Conservation (phyloP, 202 grass and related monocot genomes). For the Panicum hallii region DNA sequence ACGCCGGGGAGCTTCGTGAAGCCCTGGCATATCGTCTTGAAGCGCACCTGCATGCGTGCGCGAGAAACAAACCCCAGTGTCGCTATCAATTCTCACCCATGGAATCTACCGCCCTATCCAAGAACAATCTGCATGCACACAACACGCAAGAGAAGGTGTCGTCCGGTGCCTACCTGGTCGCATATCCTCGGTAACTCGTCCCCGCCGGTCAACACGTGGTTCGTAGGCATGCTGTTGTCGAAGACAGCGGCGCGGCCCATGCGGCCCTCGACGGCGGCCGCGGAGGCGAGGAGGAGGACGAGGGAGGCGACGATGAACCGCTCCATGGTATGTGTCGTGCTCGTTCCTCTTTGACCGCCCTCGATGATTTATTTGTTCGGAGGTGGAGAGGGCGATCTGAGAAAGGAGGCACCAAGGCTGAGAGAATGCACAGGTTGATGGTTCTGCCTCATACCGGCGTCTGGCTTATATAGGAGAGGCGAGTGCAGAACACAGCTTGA, state of each 20-base stretch:
- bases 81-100: too few species aligned
- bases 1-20: slow-evolving; percentile 36
- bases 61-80: not conserved
- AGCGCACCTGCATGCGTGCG: slow-evolving; percentile 5
- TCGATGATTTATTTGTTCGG: slow-evolving; percentile 5
- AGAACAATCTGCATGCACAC: too few species aligned
- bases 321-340: slow-evolving; percentile 35
- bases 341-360: slow-evolving; percentile 40
- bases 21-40: slow-evolving; percentile 46
- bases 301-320: slow-evolving; percentile 23
- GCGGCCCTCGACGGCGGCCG: slow-evolving; percentile 10
- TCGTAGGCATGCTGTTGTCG: not conserved
- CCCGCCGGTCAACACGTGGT: not conserved
- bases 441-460: not conserved
- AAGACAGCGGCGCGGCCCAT: not conserved
- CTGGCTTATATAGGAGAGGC: slow-evolving; percentile 35
- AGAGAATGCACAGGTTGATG: not conserved
- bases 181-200: slow-evolving; percentile 20
- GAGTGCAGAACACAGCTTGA: not conserved
- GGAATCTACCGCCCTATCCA: too few species aligned
- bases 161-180: slow-evolving; percentile 7
- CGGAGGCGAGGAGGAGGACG: not conserved
- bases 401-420: not conserved
- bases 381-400: slow-evolving; percentile 1
- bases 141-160: too few species aligned